Percentiles rank a stretch among this genome's conserved stretches.
Evolutionary conservation across 2,329 filamentous ascomycete species (phyloP).

Genomic region (Pseudogymnoascus destructans): DNA sequence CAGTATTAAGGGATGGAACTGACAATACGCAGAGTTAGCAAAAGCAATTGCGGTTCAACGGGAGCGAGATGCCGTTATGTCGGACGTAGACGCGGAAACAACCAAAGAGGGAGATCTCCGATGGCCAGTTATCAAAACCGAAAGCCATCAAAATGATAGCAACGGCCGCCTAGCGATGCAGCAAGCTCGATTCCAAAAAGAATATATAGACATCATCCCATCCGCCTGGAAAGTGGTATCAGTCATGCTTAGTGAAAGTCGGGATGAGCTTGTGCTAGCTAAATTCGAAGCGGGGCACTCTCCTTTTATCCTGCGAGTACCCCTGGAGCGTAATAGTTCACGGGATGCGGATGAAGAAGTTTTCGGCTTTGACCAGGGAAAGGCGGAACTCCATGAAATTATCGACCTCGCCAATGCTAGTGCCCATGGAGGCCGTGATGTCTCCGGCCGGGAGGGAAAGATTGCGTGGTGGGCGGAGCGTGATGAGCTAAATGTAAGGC

Average conservation of each 20-base stretch:
- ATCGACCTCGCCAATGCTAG: conserved; percentile 71
- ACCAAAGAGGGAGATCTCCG: conserved; percentile 25
- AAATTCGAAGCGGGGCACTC: conserved; percentile 61
- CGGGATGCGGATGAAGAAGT: conserved; percentile 68
- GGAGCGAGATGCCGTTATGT: conserved; percentile 42
- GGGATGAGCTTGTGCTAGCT: conserved; percentile 78
- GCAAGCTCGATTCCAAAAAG: conserved; percentile 52
- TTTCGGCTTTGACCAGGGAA: conserved; percentile 73
- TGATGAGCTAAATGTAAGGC: conserved; percentile 61
- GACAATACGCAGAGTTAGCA: conserved; percentile 41
- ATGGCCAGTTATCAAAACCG: conserved; percentile 29
- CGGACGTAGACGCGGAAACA: conserved; percentile 14
- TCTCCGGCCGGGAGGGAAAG: conserved; percentile 61
- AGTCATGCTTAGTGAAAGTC: conserved; percentile 67
- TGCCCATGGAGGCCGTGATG: conserved; percentile 61
- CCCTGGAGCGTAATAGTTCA: conserved; percentile 68
- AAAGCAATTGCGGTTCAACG: conserved; percentile 55
- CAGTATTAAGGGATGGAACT: neutral
- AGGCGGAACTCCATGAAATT: conserved; percentile 68
- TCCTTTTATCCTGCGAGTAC: conserved; percentile 78
- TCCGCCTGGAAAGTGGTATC: conserved; percentile 74
- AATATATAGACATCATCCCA: conserved; percentile 80
- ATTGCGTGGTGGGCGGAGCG: conserved; percentile 83
- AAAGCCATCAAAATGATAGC: conserved; percentile 24
- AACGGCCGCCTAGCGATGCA: conserved; percentile 29